Conservation (phyloP, 2,329 filamentous ascomycete species). For the Didymella glomerata region DNA sequence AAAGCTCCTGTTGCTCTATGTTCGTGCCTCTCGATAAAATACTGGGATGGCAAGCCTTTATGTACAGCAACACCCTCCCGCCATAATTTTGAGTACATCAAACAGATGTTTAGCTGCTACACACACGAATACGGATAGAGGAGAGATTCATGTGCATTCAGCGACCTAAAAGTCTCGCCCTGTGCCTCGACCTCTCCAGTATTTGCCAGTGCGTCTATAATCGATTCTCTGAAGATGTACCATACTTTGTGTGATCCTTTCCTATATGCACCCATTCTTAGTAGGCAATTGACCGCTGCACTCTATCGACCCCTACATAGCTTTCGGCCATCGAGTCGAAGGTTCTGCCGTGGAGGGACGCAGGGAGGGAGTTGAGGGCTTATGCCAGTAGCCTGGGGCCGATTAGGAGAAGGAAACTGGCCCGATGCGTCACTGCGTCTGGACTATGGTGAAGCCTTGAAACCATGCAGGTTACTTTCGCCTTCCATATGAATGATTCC, state of each 20-base stretch:
- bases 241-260: not conserved
- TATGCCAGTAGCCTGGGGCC: too few species aligned
- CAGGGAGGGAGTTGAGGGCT: too few species aligned
- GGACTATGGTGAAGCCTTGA: not conserved
- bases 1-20: not conserved
- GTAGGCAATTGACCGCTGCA: not conserved
- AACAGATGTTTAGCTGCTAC: not conserved
- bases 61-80: not conserved
- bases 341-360: too few species aligned
- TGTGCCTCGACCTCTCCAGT: not conserved
- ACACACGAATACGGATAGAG: not conserved
- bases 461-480: not conserved
- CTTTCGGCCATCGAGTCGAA: not conserved
- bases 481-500: not conserved
- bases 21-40: too few species aligned
- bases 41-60: too few species aligned
- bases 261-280: not conserved
- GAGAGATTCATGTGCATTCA: not conserved
- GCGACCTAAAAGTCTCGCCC: not conserved
- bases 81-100: not conserved
- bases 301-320: not conserved
- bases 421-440: not conserved
- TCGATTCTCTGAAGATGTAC: not conserved
- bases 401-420: not conserved
- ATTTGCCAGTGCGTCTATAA: not conserved